These are phyloP conservation scores for Alternaria incomplexa DNA, from an alignment of 2,329 filamentous ascomycete genomes.

Conservation along the genomic window DNA sequence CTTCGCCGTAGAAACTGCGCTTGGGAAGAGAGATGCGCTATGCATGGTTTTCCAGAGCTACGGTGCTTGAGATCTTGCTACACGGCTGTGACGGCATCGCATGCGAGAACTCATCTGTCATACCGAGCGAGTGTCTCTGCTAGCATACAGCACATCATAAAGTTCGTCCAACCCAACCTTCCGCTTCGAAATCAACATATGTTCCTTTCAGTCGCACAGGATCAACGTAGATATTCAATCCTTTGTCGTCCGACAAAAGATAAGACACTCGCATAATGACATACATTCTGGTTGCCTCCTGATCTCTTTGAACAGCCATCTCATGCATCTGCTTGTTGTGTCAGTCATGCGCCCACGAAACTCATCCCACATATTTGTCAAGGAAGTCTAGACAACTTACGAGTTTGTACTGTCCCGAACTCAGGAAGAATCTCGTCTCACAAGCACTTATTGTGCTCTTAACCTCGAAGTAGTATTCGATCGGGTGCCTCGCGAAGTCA, in stretches of 20 bases:
- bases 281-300: background rate
- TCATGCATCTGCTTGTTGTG: background rate
- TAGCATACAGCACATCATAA: background rate
- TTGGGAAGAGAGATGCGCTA: background rate
- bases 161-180: background rate
- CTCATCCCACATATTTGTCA: background rate
- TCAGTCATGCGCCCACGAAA: background rate
- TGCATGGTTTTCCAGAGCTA: background rate
- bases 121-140: too few relatives aligned
- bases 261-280: background rate
- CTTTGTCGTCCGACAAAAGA: background rate
- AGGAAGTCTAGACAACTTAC: slow-evolving; percentile 13
- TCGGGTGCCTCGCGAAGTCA: slow-evolving; percentile 34
- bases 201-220: background rate
- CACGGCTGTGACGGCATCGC: background rate
- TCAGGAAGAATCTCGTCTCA: slow-evolving; percentile 56
- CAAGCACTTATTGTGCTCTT: slow-evolving; percentile 54
- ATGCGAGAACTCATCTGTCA: too few relatives aligned
- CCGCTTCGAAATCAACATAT: background rate
- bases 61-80: background rate
- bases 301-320: background rate
- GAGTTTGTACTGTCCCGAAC: slow-evolving; percentile 51
- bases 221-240: background rate
- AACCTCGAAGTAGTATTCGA: slow-evolving; percentile 58
- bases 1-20: background rate